phyloP scores from a whole-genome alignment of 2,329 filamentous ascomycete species.

The Neonectria coccinea region DNA sequence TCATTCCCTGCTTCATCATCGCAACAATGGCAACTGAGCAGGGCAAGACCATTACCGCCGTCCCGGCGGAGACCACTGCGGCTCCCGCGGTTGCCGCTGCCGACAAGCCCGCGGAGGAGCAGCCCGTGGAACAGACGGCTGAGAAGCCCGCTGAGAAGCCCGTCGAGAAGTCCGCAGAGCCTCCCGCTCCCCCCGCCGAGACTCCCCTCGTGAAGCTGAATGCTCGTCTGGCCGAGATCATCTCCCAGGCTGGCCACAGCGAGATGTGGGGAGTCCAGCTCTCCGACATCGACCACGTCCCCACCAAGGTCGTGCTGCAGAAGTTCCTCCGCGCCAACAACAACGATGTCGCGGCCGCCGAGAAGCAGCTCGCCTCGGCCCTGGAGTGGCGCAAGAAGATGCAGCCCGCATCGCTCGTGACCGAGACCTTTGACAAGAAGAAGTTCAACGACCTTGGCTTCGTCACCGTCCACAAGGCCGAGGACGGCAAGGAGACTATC shows the following conservation, averaged over 20 bases:
- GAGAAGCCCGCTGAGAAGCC: constrained; percentile 23
- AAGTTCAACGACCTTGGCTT: constrained; percentile 87
- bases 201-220: constrained; percentile 67
- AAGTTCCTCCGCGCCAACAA: constrained; percentile 95
- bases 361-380: constrained; percentile 81
- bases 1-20: neutral
- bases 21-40: constrained; percentile 49
- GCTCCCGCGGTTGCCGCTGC: constrained; percentile 29
- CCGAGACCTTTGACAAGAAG: constrained; percentile 70
- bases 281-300: constrained; percentile 68
- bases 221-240: constrained; percentile 67
- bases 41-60: constrained; percentile 35
- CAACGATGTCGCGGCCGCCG: constrained; percentile 77
- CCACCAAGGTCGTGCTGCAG: constrained; percentile 86
- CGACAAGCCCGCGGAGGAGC: constrained; percentile 26
- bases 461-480: constrained; percentile 75
- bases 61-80: constrained; percentile 22
- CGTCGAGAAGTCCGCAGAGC: constrained; percentile 9
- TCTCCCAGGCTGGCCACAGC: constrained; percentile 68
- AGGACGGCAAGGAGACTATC: constrained; percentile 68
- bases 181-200: constrained; percentile 37
- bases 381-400: constrained; percentile 85
- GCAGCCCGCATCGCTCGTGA: constrained; percentile 75
- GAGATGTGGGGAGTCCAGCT: constrained; percentile 92
- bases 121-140: constrained; percentile 30